Evolutionary conservation across 805 yeast species (phyloP).

Genomic region (Middelhovenomyces tepae): DNA sequence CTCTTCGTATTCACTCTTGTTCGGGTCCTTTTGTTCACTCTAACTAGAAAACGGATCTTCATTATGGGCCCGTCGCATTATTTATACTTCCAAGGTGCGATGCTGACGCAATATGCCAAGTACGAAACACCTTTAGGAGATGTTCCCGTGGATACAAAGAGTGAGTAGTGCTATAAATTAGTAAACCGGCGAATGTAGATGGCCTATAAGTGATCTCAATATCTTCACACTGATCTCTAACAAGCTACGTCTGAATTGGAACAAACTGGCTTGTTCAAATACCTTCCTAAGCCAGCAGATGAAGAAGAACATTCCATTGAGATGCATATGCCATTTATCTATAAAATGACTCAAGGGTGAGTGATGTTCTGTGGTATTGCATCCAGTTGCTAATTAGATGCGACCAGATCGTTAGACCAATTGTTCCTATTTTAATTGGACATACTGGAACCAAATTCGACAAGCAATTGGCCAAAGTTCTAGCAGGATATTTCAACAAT

Average conservation of each 20-base stretch:
- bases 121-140: constrained; percentile 82
- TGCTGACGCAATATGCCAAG: constrained; percentile 40
- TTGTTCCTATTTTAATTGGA: constrained; percentile 78
- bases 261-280: constrained; percentile 37
- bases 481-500: constrained; percentile 47
- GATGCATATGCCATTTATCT: constrained; percentile 80
- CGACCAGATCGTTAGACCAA: constrained; percentile 15
- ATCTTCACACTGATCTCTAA: constrained; percentile 3
- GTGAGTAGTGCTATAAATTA: not conserved
- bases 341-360: constrained; percentile 35
- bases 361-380: constrained; percentile 1
- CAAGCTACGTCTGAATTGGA: constrained; percentile 18
- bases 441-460: constrained; percentile 42
- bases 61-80: constrained; percentile 92
- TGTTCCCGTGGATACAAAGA: constrained; percentile 52
- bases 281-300: constrained; percentile 55
- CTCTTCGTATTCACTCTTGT: not conserved
- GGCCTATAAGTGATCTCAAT: constrained; percentile 2
- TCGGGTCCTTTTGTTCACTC: too few relatives aligned
- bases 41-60: constrained; percentile 49
- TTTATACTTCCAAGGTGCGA: constrained; percentile 60
- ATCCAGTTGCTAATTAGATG: not conserved
- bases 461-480: constrained; percentile 35
- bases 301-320: constrained; percentile 88
- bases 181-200: constrained; percentile 1